Conservation (phyloP, 2,329 filamentous ascomycete species). For the Aplosporella prunicola region DNA sequence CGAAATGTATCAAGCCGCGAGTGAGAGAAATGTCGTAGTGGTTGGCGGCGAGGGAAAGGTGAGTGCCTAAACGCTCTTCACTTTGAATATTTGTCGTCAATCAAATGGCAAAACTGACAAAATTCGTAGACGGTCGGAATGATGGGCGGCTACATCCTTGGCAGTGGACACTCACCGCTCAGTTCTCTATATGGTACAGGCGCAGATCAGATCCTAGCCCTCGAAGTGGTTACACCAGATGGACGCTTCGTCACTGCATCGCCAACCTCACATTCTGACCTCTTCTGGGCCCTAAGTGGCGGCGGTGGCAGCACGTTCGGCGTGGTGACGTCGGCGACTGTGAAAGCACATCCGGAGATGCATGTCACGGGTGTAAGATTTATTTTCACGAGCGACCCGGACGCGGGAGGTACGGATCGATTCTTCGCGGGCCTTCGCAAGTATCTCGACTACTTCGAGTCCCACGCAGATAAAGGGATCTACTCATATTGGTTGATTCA, state of each 20-base stretch:
- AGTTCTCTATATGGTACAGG: constrained; percentile 18
- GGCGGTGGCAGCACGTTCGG: constrained; percentile 27
- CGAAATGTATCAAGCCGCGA: constrained; percentile 19
- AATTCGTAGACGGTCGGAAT: constrained; percentile 25
- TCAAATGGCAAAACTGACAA: background rate
- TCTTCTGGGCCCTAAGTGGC: constrained; percentile 28
- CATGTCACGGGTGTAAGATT: constrained; percentile 24
- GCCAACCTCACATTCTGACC: constrained; percentile 20
- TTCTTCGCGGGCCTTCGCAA: constrained; percentile 25
- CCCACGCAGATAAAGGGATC: constrained; percentile 19
- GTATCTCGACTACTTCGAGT: constrained; percentile 22
- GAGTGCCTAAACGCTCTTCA: background rate
- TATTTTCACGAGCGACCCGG: constrained; percentile 39
- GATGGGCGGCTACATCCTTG: constrained; percentile 24
- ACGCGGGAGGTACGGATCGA: constrained; percentile 11
- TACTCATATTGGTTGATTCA: constrained; percentile 25
- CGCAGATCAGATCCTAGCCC: constrained; percentile 24
- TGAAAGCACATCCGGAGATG: constrained; percentile 19
- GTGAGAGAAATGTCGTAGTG: constrained; percentile 16
- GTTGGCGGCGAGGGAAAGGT: constrained; percentile 22
- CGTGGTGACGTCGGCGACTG: constrained; percentile 24
- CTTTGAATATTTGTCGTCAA: background rate
- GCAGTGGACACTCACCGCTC: constrained; percentile 20
- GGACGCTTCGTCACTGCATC: constrained; percentile 23
- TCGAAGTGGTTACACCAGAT: constrained; percentile 23